A percentile compares a stretch with the other conserved stretches of the same genome.
Evolutionary conservation across 1,139 yeast species (phyloP).

Genomic region (Kodamaea ohmeri): DNA sequence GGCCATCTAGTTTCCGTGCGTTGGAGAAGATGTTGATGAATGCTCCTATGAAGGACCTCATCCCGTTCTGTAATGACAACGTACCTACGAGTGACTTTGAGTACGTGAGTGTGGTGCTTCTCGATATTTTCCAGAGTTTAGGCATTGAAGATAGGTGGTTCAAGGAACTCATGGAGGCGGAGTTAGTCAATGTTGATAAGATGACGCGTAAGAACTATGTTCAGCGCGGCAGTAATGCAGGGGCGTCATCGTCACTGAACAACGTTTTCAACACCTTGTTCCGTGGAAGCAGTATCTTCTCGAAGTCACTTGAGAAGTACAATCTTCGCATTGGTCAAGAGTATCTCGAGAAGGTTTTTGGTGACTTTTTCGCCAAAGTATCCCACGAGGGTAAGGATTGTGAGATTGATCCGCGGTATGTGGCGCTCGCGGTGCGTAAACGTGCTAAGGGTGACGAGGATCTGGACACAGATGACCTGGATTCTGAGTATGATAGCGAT

Average conservation of each 20-base stretch:
- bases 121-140: constrained; percentile 66
- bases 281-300: constrained; percentile 78
- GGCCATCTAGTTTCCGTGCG: constrained; percentile 55
- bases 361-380: constrained; percentile 59
- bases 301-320: constrained; percentile 77
- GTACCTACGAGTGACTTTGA: constrained; percentile 51
- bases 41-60: constrained; percentile 50
- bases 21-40: constrained; percentile 58
- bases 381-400: constrained; percentile 52
- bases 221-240: constrained; percentile 18
- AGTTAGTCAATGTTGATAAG: constrained; percentile 49
- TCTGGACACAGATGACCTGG: constrained; percentile 24
- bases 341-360: constrained; percentile 70
- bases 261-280: constrained; percentile 72
- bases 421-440: constrained; percentile 44
- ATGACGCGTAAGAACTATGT: constrained; percentile 43
- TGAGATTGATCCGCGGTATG: constrained; percentile 71
- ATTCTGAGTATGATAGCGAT: constrained; percentile 31
- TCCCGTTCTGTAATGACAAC: constrained; percentile 44
- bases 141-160: constrained; percentile 70
- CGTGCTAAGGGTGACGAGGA: constrained; percentile 27
- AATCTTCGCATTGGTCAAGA: constrained; percentile 77
- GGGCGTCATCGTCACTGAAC: constrained; percentile 23
- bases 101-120: constrained; percentile 49
- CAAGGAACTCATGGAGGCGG: constrained; percentile 62